A percentile compares a stretch with the other conserved stretches of the same genome.
Conservation (phyloP, 768 basidiomycete genomes). For the Tulasnella sp. region DNA sequence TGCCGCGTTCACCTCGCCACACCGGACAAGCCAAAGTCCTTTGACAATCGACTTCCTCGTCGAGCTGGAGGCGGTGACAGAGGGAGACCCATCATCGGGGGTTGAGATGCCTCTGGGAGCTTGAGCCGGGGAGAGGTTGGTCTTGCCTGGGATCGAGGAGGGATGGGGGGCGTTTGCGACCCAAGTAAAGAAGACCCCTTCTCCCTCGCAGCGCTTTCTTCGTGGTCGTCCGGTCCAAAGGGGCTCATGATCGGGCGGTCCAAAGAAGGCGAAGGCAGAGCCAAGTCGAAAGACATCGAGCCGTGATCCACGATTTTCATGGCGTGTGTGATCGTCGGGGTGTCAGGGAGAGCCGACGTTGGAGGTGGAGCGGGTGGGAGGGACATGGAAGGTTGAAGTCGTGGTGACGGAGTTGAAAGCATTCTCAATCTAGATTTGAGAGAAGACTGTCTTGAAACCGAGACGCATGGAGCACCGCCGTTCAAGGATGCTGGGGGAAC, state of each 20-base stretch:
- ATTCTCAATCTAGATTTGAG: conserved; percentile 17
- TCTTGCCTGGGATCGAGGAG: background rate
- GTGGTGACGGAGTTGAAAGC: conserved; percentile 15
- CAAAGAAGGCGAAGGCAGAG: background rate
- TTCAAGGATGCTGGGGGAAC: no score
- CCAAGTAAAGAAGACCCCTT: background rate
- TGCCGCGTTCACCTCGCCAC: background rate
- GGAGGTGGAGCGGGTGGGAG: background rate
- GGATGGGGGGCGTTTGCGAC: conserved; percentile 2
- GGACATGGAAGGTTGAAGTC: background rate
- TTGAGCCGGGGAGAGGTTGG: background rate
- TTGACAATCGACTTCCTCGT: background rate
- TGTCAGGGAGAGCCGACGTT: background rate
- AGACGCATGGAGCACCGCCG: background rate
- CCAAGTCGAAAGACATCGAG: background rate
- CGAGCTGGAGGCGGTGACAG: conserved; percentile 3
- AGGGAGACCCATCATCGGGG: background rate
- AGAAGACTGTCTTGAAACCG: conserved; percentile 5
- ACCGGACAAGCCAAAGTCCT: background rate
- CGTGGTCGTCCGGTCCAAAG: background rate
- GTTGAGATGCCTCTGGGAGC: background rate
- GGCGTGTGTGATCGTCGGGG: background rate
- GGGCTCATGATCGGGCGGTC: background rate
- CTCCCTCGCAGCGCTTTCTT: background rate
- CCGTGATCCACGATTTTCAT: background rate